Percentiles rank a stretch among this genome's conserved stretches.
Evolutionary conservation across 228 moss, liverwort and hornwort species (phyloP).

Genomic region (Sphagnum fallax): DNA sequence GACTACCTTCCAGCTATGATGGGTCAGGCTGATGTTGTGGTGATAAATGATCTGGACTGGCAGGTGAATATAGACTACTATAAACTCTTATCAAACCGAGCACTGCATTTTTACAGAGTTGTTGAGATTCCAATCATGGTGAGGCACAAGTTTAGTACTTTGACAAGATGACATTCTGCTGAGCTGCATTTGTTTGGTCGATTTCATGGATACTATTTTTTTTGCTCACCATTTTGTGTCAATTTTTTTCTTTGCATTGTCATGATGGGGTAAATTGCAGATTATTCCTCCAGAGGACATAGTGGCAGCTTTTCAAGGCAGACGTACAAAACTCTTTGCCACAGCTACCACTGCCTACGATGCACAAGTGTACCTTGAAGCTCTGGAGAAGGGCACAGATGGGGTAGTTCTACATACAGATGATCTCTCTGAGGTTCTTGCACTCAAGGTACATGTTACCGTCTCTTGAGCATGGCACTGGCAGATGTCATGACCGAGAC

Average conservation of each 20-base stretch:
- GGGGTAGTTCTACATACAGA: conserved; percentile 89
- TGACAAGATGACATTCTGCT: too few relatives aligned
- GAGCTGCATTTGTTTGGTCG: too few relatives aligned
- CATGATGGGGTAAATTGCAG: conserved; percentile 15
- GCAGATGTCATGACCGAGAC: neutral
- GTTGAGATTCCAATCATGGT: too few relatives aligned
- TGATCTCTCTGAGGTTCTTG: conserved; percentile 45
- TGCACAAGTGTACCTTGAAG: conserved; percentile 89
- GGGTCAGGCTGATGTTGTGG: conserved; percentile 62
- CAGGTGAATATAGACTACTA: conserved; percentile 37
- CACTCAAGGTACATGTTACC: conserved; percentile 15
- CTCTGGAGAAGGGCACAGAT: conserved; percentile 85
- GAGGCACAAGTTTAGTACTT: too few relatives aligned
- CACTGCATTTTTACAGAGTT: too few relatives aligned
- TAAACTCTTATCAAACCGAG: too few relatives aligned
- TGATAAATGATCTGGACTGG: conserved; percentile 88
- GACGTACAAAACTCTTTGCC: conserved; percentile 70
- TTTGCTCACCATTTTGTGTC: neutral
- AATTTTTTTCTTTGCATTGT: neutral
- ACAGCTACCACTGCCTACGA: conserved; percentile 65
- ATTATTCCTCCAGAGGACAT: conserved; percentile 81
- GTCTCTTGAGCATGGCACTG: neutral
- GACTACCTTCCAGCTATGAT: conserved; percentile 71
- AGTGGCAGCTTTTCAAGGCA: conserved; percentile 79
- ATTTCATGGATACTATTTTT: too few relatives aligned